These are phyloP conservation scores for Fragilaria crotonensis DNA, from an alignment of 108 stramenopile genomes.

Conservation along the genomic window DNA sequence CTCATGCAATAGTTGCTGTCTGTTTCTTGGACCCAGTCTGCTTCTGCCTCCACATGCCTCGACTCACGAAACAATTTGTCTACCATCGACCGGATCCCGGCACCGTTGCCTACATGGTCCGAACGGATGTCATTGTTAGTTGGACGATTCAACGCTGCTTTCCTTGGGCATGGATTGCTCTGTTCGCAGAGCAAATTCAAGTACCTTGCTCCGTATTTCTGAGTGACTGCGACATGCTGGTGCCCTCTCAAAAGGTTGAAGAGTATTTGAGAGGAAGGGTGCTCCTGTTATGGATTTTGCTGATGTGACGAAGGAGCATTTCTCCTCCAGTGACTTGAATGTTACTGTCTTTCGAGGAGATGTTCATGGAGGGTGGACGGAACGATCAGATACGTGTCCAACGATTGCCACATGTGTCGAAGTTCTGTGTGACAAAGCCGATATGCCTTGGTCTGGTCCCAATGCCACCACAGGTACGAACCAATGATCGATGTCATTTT, in stretches of 20 bases:
- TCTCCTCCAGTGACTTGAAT: conserved; percentile 18
- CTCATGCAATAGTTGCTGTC: conserved; percentile 58
- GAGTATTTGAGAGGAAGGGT: conserved; percentile 50
- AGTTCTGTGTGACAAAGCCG: conserved; percentile 26
- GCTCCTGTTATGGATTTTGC: conserved; percentile 40
- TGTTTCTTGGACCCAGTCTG: conserved; percentile 83
- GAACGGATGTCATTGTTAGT: conserved; percentile 76
- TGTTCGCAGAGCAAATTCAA: conserved; percentile 70
- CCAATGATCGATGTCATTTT: too few species aligned
- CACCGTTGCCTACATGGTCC: conserved; percentile 59
- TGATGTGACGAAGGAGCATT: conserved; percentile 29
- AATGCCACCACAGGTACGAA: too few species aligned
- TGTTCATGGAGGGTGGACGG: conserved; percentile 58
- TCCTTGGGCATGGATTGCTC: conserved; percentile 74
- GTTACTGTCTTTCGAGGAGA: conserved; percentile 57
- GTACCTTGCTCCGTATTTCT: conserved; percentile 70
- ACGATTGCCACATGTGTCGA: conserved; percentile 24
- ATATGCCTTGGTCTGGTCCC: too few species aligned
- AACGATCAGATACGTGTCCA: conserved; percentile 8
- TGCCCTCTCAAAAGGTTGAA: conserved; percentile 59
- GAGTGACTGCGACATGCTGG: conserved; percentile 67
- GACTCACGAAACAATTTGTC: conserved; percentile 72
- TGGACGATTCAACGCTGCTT: conserved; percentile 83
- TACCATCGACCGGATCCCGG: conserved; percentile 76
- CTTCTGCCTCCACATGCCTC: conserved; percentile 72